Evolutionary conservation across 2,329 filamentous ascomycete species (phyloP), one percentile per base, ranked within the genome.

Genomic region (Alternaria alternata): DNA sequence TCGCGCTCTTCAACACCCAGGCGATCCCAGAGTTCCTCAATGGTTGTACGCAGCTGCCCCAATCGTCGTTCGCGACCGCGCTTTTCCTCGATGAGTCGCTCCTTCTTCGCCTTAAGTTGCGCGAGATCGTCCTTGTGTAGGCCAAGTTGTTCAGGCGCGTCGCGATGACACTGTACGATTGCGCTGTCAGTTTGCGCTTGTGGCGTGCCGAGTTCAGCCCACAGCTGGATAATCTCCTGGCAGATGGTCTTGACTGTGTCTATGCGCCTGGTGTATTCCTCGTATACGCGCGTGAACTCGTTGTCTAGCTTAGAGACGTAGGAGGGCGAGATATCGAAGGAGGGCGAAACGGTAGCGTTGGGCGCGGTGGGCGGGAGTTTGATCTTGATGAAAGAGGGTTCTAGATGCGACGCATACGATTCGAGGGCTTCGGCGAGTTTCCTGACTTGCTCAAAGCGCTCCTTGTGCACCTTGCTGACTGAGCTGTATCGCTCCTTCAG

Each of bases 331-430:
- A 99, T 88, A 72, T 98, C 94, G 77, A 99, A 98, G 53, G 86
- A 91, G 3, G 93, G 88, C 1, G 94, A 88, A 39, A 96, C 85
- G 12, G 89, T 89, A 46, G 92, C 88, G 67, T 92, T 91, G 5
- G 90, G 88, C 1, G 87, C 88, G 3, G 91, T 93, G 0, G 94
- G 94, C 2, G 95, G 95, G 7, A 99, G 87, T 41, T 90, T 86
- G 73, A 98, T 89, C 74, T 89, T 88, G 66, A 98, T 87, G 77
- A 98, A 98, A 3, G 90, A 90, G 11, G 92, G 83, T 78, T 99
- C 95, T 47, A 99, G 91, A 77, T 98, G 95, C 9, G 92, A 96
- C 1, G 95, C 96, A 78, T 98, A 99, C 5, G 94, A 97, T 76
- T 97, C 91, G 51, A 99, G 89, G 4, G 94, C 94, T 79, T 96